Base-by-base conservation (phyloP, 2,329 filamentous ascomycete genomes). In the Aureobasidium sp. region DNA sequence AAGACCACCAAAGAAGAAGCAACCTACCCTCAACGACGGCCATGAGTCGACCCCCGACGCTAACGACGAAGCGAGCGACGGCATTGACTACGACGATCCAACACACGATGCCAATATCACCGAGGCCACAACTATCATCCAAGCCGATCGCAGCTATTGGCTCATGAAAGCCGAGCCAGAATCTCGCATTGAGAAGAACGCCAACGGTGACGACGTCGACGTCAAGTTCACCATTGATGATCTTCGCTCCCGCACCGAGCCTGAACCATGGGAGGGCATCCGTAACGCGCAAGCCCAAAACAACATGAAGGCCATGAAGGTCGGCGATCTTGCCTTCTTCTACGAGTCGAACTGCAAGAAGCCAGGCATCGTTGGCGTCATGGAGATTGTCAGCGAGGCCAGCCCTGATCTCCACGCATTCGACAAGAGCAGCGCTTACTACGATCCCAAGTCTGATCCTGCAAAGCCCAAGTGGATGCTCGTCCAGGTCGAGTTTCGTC, bases 151-250 rank as follows among this genome's bases (percentile, higher is more conserved):
- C 57, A 65, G 69, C 22, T 80, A 73, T 68, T 81, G 79, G 79
- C 74, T 81, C 6, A 74, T 81, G 70, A 81, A 81, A 68, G 78
- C 79, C 44, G 79, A 99, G 76, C 93, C 94, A 0, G 89, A 96
- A 68, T 85, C 91, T 4, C 87, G 94, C 6, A 77, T 91, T 17
- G 91, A 96, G 72, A 67, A 62, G 15, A 61, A 69, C 20, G 63
- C 66, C 25, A 93, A 91, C 61, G 93, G 91, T 0, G 93, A 91
- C 59, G 90, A 90, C 0, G 79, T 89, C 56, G 92, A 97, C 71
- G 90, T 97, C 49, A 88, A 86, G 67, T 99, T 97, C 76, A 95
- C 91, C 0, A 97, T 99, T 69, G 91, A 97, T 69, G 92, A 97
- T 72, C 77, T 99, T 39, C 82, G 83, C 15, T 82, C 84, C 0